phyloP scores from a whole-genome alignment of 176 grass and related monocot genomes.

The Zizania latifolia region DNA sequence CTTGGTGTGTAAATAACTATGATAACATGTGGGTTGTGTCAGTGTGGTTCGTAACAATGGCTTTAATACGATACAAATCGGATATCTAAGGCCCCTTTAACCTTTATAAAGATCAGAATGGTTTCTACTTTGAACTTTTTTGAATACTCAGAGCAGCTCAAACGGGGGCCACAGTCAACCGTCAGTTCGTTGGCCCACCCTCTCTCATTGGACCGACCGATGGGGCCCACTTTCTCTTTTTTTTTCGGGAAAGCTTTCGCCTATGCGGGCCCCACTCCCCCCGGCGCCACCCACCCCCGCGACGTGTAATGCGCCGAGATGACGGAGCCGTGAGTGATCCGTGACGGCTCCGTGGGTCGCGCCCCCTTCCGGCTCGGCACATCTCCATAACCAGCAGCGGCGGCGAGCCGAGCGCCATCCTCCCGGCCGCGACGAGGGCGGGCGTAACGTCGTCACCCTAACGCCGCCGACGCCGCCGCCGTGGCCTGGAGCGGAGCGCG shows the following conservation, averaged over 20 bases:
- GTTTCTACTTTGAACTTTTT: background rate
- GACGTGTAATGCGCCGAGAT: conserved; percentile 31
- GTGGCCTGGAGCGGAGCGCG: conserved; percentile 40
- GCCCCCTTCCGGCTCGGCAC: background rate
- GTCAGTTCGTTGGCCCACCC: background rate
- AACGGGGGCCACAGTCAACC: background rate
- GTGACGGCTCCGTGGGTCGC: conserved; percentile 43
- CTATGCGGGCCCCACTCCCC: background rate
- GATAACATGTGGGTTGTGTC: too few species aligned
- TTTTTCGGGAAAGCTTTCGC: background rate
- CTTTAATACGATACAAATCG: too few species aligned
- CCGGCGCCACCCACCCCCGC: background rate
- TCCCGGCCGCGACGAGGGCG: background rate
- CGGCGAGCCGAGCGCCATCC: background rate
- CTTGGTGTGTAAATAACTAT: too few species aligned
- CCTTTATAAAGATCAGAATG: too few species aligned
- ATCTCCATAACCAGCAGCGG: conserved; percentile 11
- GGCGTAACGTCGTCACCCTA: conserved; percentile 54
- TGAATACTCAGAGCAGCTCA: background rate
- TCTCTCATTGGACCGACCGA: conserved; percentile 1
- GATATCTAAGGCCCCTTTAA: too few species aligned
- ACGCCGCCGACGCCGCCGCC: conserved; percentile 1
- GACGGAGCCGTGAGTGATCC: conserved; percentile 50
- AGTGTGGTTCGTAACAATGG: too few species aligned
- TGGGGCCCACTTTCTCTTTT: background rate